Percentiles rank a stretch among this genome's conserved stretches.
These are phyloP conservation scores for Boechera retrofracta DNA, from an alignment of 345 rosid genomes.

Conservation along the genomic window DNA sequence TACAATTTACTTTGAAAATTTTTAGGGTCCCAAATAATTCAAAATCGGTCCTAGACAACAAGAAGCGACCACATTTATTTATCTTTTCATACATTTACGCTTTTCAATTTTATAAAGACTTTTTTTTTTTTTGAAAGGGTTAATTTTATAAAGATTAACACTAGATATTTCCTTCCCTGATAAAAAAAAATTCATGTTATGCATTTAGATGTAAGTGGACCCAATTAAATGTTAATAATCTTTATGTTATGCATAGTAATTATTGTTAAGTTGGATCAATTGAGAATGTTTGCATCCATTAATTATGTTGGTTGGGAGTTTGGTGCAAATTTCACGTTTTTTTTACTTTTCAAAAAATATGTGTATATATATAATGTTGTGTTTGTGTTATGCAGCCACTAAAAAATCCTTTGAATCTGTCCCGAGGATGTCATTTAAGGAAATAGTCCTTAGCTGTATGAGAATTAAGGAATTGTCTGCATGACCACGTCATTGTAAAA, in stretches of 20 bases:
- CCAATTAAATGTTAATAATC: background rate
- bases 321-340: background rate
- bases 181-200: too few species aligned
- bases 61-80: background rate
- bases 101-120: background rate
- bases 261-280: background rate
- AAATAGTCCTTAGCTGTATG: slow-evolving; percentile 15
- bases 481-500: slow-evolving; percentile 26
- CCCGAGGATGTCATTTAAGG: background rate
- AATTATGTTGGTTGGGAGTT: background rate
- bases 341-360: background rate
- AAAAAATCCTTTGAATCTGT: background rate
- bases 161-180: too few species aligned
- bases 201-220: background rate
- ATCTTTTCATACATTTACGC: background rate
- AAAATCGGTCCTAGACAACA: background rate
- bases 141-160: background rate
- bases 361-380: background rate
- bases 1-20: background rate
- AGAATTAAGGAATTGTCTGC: slow-evolving; percentile 7
- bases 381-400: background rate
- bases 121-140: too few species aligned
- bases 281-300: background rate
- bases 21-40: background rate
- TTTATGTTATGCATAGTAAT: background rate